These are phyloP conservation scores for Cenchrus americanus DNA, from an alignment of 176 grass and related monocot genomes.

Conservation along the genomic window DNA sequence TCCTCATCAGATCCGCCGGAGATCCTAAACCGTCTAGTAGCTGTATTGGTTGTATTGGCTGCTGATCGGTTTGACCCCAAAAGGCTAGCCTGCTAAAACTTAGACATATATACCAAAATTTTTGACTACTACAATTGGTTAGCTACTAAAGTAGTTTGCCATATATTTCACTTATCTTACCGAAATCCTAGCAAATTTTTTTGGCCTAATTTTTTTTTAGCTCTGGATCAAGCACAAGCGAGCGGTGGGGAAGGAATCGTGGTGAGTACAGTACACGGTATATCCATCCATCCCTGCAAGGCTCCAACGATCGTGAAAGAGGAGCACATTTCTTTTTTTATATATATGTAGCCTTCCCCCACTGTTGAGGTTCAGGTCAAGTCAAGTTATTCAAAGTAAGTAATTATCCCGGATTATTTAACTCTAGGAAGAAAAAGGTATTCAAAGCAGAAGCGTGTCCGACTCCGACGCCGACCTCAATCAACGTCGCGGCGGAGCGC, in stretches of 20 bases:
- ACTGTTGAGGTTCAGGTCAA: not conserved
- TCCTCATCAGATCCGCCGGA: not conserved
- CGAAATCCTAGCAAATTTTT: too few species aligned
- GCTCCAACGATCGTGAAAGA: not conserved
- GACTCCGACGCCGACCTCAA: not conserved
- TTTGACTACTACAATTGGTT: too few species aligned
- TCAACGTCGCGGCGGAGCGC: not conserved
- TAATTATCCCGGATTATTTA: not conserved
- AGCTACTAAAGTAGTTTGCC: too few species aligned
- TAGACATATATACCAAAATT: too few species aligned
- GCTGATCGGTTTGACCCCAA: too few species aligned
- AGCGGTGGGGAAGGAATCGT: not conserved
- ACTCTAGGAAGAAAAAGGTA: not conserved
- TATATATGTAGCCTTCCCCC: not conserved
- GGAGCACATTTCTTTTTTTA: not conserved
- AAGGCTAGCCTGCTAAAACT: too few species aligned
- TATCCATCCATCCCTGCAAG: not conserved
- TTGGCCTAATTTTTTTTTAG: too few species aligned
- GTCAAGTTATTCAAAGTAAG: not conserved
- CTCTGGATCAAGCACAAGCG: too few species aligned
- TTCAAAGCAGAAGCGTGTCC: not conserved
- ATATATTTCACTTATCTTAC: too few species aligned
- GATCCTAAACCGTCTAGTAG: not conserved
- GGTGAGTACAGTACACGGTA: too few species aligned
- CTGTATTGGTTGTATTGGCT: too few species aligned